These are phyloP conservation scores for Penicillium nucicola DNA, from an alignment of 495 filamentous ascomycete species.

Conservation along the genomic window DNA sequence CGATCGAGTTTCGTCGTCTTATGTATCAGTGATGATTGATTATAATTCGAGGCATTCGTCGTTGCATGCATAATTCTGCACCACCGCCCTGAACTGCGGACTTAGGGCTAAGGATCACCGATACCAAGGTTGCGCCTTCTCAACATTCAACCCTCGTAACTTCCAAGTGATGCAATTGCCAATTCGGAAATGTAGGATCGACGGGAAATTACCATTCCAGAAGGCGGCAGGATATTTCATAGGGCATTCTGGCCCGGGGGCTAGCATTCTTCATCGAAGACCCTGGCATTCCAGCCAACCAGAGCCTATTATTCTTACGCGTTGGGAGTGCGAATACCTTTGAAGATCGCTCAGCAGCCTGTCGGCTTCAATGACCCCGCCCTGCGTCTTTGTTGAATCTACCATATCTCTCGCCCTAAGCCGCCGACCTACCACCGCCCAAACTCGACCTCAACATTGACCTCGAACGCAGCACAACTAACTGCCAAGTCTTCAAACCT, in stretches of 20 bases:
- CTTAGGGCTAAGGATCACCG: not conserved
- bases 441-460: not conserved
- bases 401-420: conserved; percentile 5
- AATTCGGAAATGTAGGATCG: not conserved
- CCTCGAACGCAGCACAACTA: not conserved
- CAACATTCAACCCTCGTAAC: not conserved
- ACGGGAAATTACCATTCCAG: conserved; percentile 25
- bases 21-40: not conserved
- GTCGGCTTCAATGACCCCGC: conserved; percentile 6
- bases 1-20: not conserved
- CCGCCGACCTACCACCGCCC: not conserved
- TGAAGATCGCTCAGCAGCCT: not conserved
- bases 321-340: conserved; percentile 9
- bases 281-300: conserved; percentile 32
- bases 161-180: conserved; percentile 7
- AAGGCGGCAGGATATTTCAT: conserved; percentile 17
- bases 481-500: not conserved
- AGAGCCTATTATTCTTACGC: conserved; percentile 28
- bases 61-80: too few species aligned
- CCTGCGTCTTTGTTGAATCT: conserved; percentile 5
- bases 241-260: conserved; percentile 22
- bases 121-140: conserved; percentile 7
- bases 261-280: conserved; percentile 34
- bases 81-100: too few species aligned
- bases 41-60: too few species aligned